Conservation (phyloP, 2,329 filamentous ascomycete genomes). For the Diaporthe velutina region DNA sequence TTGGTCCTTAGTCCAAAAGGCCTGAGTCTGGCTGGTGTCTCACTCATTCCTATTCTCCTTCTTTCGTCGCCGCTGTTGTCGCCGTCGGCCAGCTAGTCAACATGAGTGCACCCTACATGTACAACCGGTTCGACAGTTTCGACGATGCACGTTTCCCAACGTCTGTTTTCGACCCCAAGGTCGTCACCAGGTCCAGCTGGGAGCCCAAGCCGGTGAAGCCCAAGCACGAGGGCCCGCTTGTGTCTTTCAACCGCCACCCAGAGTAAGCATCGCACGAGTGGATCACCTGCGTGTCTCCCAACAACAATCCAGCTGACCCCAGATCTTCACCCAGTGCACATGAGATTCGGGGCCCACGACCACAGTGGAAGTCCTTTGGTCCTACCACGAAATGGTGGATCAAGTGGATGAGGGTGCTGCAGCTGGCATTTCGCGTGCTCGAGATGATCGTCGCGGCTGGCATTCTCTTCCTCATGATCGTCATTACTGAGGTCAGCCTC, state of each 20-base stretch:
- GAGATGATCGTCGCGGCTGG: constrained; percentile 79
- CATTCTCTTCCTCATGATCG: constrained; percentile 80
- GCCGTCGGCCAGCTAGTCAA: constrained; percentile 5
- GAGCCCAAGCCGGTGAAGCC: constrained; percentile 71
- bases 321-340: constrained; percentile 62
- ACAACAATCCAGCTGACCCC: constrained; percentile 30
- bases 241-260: constrained; percentile 88
- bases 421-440: constrained; percentile 76
- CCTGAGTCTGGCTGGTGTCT: not conserved
- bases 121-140: constrained; percentile 64
- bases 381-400: constrained; percentile 78
- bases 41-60: not conserved
- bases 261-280: constrained; percentile 69
- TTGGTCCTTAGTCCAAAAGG: not conserved
- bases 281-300: not conserved
- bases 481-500: constrained; percentile 76
- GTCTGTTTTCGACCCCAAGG: constrained; percentile 85
- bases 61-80: not conserved
- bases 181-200: constrained; percentile 84
- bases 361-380: constrained; percentile 75
- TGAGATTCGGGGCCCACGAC: constrained; percentile 72
- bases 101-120: constrained; percentile 75
- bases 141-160: constrained; percentile 64
- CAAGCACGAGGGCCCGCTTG: constrained; percentile 79
- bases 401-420: constrained; percentile 75